Evolutionary conservation across 441 rosid genomes (phyloP).

Genomic region (Flueggea neowawraea): DNA sequence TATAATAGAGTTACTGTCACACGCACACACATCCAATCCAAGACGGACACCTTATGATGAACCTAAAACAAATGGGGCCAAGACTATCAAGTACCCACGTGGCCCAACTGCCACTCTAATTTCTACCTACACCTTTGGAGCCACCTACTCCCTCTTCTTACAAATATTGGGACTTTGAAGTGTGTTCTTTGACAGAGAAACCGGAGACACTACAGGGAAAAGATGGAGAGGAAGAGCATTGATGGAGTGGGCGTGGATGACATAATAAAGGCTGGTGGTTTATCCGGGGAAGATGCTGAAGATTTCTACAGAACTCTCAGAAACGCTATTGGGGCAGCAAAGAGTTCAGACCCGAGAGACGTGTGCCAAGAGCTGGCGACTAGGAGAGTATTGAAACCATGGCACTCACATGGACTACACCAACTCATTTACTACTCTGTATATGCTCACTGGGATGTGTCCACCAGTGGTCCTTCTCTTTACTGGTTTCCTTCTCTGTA

Average conservation of each 20-base stretch:
- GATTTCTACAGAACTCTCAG: constrained; percentile 30
- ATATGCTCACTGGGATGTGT: constrained; percentile 63
- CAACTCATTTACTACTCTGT: constrained; percentile 71
- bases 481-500: constrained; percentile 89
- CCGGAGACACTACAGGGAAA: not conserved
- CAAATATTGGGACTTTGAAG: not conserved
- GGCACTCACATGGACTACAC: constrained; percentile 65
- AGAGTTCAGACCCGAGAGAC: constrained; percentile 44
- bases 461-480: constrained; percentile 66
- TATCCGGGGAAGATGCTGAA: constrained; percentile 42
- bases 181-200: not conserved
- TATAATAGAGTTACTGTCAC: no score
- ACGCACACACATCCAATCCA: no score
- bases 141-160: no score
- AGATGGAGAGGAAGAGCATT: constrained; percentile 29
- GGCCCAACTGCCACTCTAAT: no score
- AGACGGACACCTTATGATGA: no score
- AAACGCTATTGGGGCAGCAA: constrained; percentile 21
- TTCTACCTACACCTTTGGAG: no score
- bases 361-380: constrained; percentile 54
- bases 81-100: no score
- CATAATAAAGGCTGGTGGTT: constrained; percentile 55
- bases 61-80: no score
- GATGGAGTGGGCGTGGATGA: constrained; percentile 46
- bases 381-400: constrained; percentile 52